A percentile compares a stretch with the other conserved stretches of the same genome.
phyloP scores from a whole-genome alignment of 2,329 filamentous ascomycete genomes.

The Drechslera avenae region DNA sequence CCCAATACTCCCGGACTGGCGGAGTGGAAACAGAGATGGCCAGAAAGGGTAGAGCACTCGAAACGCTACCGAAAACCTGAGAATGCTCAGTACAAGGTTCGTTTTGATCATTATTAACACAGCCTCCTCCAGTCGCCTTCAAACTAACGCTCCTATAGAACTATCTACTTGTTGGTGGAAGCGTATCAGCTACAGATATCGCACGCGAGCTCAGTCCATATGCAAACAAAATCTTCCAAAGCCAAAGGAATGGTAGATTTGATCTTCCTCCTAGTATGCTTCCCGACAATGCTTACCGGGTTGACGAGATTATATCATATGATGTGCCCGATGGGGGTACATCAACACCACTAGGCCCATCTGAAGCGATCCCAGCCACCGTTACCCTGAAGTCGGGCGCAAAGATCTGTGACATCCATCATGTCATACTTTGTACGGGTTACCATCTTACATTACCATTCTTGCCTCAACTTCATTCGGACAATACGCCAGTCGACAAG shows the following conservation, averaged over 20 bases:
- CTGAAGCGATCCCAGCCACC: constrained; percentile 55
- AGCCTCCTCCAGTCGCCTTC: neutral
- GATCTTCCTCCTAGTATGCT: constrained; percentile 62
- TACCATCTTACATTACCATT: constrained; percentile 73
- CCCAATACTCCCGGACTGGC: constrained; percentile 57
- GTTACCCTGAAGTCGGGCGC: constrained; percentile 61
- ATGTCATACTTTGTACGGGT: constrained; percentile 69
- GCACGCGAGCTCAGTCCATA: constrained; percentile 57
- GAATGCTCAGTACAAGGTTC: constrained; percentile 57
- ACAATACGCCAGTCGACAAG: constrained; percentile 51
- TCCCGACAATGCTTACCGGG: constrained; percentile 58
- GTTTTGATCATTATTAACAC: too few species aligned
- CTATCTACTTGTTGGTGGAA: constrained; percentile 61
- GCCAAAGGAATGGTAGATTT: constrained; percentile 64
- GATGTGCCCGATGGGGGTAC: constrained; percentile 23
- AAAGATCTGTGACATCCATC: constrained; percentile 61
- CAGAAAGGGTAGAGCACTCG: constrained; percentile 56
- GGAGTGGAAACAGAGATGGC: constrained; percentile 54
- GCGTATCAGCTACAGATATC: constrained; percentile 62
- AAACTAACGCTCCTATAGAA: constrained; percentile 39
- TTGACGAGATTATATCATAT: constrained; percentile 60
- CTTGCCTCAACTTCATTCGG: constrained; percentile 57
- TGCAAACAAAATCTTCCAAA: constrained; percentile 58
- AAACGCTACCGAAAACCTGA: constrained; percentile 57
- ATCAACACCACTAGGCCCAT: constrained; percentile 3